Conservation (phyloP, 1,139 yeast species). For the Debaryomyces coudertii region DNA sequence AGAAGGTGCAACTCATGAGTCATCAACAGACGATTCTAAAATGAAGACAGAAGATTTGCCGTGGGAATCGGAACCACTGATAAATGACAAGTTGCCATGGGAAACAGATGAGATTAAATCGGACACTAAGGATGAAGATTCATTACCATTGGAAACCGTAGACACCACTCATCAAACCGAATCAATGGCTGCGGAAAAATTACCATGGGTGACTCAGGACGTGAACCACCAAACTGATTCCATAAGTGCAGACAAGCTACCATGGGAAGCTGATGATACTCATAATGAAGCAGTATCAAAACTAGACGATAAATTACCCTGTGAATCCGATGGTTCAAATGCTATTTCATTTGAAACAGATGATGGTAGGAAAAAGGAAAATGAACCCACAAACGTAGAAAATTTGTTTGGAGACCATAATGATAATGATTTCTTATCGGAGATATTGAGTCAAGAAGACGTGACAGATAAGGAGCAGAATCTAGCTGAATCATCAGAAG, state of each 20-base stretch:
- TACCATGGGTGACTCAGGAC: slow-evolving; percentile 9
- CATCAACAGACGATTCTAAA: not conserved
- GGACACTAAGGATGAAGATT: not conserved
- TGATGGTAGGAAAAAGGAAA: not conserved
- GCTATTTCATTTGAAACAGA: not conserved
- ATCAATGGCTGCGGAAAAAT: not conserved
- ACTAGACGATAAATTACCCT: slow-evolving; percentile 10
- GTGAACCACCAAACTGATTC: not conserved
- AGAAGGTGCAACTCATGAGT: not conserved
- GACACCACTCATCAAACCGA: not conserved
- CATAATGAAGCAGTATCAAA: not conserved
- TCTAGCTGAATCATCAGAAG: slow-evolving; percentile 3
- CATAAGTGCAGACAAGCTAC: slow-evolving; percentile 2
- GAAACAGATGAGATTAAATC: slow-evolving; percentile 1
- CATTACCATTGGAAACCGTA: slow-evolving; percentile 14
- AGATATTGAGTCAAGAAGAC: not conserved
- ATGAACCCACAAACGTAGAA: slow-evolving; percentile 14
- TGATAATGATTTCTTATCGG: slow-evolving; percentile 22
- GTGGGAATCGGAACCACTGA: not conserved
- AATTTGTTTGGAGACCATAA: slow-evolving; percentile 19
- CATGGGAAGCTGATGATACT: slow-evolving; percentile 6
- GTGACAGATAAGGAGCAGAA: not conserved
- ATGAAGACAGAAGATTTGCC: not conserved
- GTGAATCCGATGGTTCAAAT: slow-evolving; percentile 12
- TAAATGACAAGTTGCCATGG: slow-evolving; percentile 1